A percentile compares a stretch with the other conserved stretches of the same genome.
These are phyloP conservation scores for Fusarium sp. DNA, from an alignment of 2,329 filamentous ascomycete genomes.

Conservation along the genomic window DNA sequence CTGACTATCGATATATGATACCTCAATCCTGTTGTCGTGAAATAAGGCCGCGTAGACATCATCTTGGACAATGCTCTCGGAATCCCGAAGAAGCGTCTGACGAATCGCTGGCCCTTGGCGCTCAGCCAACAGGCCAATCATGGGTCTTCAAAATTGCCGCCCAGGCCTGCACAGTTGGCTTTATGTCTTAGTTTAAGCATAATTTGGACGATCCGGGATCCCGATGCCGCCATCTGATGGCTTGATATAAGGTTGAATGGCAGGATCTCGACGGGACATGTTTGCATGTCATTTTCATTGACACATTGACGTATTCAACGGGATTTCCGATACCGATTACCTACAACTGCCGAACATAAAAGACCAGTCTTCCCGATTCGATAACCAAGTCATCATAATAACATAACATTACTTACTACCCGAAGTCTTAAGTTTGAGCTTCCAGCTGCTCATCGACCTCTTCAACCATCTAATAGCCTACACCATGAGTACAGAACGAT, in stretches of 20 bases:
- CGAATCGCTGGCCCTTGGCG: not conserved
- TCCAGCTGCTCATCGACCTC: too few species aligned
- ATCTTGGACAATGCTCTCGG: not conserved
- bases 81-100: not conserved
- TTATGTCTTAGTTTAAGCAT: conserved; percentile 8
- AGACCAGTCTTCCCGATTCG: not conserved
- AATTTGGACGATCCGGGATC: not conserved
- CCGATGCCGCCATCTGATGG: not conserved
- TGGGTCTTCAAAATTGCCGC: not conserved
- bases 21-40: not conserved
- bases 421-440: too few species aligned
- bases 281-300: not conserved
- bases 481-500: not conserved
- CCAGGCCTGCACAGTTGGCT: not conserved
- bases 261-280: not conserved
- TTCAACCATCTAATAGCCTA: rapidly evolving
- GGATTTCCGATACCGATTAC: not conserved
- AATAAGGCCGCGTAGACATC: not conserved
- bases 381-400: not conserved
- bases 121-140: not conserved
- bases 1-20: too few species aligned
- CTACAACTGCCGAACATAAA: not conserved
- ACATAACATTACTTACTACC: not conserved
- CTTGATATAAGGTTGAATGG: not conserved
- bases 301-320: not conserved